Base-by-base conservation (phyloP, 1,284 basidiomycete genomes). In the Moesziomyces globuligerus region DNA sequence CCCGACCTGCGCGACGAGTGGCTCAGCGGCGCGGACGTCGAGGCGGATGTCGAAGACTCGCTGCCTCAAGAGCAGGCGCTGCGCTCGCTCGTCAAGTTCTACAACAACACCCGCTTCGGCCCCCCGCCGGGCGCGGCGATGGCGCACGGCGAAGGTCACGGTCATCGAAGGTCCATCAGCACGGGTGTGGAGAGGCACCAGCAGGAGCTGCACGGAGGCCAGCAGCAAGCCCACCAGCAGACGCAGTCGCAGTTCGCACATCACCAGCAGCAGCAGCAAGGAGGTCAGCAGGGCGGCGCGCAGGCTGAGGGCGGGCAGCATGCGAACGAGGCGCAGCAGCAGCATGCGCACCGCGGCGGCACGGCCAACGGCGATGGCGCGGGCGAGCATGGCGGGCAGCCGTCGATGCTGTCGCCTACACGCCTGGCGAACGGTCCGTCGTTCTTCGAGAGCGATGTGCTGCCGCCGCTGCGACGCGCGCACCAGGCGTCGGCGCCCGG, bases 1-100 rank as follows among this genome's bases (percentile, higher is more conserved):
- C 95, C 96, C 10, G 94, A 97, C 79, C 86, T 99, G 48, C 88
- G 95, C 36, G 96, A 99, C 83, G 96, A 98, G 81, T 99, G 96
- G 96, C 86, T 98, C 36, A 91, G 93, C 13, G 93, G 93, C 2
- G 90, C 89, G 18, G 96, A 98, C 80, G 89, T 93, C 7, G 95
- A 98, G 76, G 91, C 92, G 67, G 91, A 92, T 53, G 86, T 90
- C 26, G 95, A 87, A 44, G 86, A 86, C 51, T 85, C 85, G 4
- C 73, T 84, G 90, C 91, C 92, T 17, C 95, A 98, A 86, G 96
- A 99, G 81, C 90, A 93, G 81, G 94, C 95, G n/a, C 86, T 98
- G 25, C 89, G 95, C 24, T 89, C 92, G 70, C 86, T 99, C 25
- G 91, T 98, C 71, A 93, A 94, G 78, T 98, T 96, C 84, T 98